Conservation (phyloP, 495 filamentous ascomycete species). For the Hypoxylon intermedium region DNA sequence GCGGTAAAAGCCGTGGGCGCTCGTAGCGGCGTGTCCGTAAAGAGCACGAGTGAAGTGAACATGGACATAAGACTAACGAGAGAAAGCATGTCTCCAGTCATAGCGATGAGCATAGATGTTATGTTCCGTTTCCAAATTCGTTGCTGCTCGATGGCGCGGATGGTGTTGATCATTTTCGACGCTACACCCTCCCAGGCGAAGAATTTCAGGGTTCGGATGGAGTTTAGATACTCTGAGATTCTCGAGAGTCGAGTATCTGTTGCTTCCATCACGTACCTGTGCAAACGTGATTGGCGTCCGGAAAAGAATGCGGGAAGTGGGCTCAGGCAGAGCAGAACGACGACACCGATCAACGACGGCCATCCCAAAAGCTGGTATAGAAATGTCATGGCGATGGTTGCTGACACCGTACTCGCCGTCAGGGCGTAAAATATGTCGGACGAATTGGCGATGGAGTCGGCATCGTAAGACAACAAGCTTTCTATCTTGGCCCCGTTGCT, state of each 20-base stretch:
- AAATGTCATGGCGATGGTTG: conserved; percentile 39
- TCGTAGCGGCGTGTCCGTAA: conserved; percentile 76
- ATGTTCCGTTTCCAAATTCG: conserved; percentile 74
- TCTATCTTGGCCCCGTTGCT: conserved; percentile 37
- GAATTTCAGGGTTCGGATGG: conserved; percentile 46
- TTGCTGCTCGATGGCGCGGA: conserved; percentile 71
- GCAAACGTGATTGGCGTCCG: conserved; percentile 40
- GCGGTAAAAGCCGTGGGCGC: conserved; percentile 85
- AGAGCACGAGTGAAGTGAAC: conserved; percentile 78
- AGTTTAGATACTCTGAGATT: conserved; percentile 44
- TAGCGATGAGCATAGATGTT: conserved; percentile 76
- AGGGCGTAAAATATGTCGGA: conserved; percentile 41
- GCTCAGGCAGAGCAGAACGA: conserved; percentile 36
- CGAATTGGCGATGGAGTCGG: conserved; percentile 44
- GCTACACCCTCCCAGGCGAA: conserved; percentile 46
- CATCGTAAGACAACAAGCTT: conserved; percentile 47
- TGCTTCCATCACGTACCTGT: conserved; percentile 42
- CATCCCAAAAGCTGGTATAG: conserved; percentile 46
- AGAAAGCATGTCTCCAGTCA: conserved; percentile 84
- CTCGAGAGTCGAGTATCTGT: conserved; percentile 44
- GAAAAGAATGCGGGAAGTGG: conserved; percentile 43
- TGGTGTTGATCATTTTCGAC: conserved; percentile 71
- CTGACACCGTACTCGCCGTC: conserved; percentile 34
- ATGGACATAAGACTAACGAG: conserved; percentile 81
- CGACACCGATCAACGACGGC: conserved; percentile 43